A percentile compares a stretch with the other conserved stretches of the same genome.
Evolutionary conservation across 2,329 filamentous ascomycete species (phyloP).

Genomic region (Tolypocladium album): DNA sequence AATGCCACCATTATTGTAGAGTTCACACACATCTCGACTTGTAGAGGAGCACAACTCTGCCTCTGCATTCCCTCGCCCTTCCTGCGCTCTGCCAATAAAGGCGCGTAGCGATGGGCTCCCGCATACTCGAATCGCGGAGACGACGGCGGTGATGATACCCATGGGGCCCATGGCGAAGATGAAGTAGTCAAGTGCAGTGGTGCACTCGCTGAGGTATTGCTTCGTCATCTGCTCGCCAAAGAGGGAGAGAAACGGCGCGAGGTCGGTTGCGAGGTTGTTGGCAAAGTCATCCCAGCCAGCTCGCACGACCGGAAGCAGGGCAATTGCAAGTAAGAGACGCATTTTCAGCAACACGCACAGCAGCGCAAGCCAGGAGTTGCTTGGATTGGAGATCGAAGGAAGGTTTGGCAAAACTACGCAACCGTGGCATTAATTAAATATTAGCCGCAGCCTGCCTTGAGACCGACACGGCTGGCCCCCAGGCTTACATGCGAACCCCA

Average conservation of each 20-base stretch:
- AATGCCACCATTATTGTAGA: slow-evolving; percentile 21
- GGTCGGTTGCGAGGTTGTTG: slow-evolving; percentile 23
- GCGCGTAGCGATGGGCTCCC: slow-evolving; percentile 20
- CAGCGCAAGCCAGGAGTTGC: too few species aligned
- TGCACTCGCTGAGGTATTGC: slow-evolving; percentile 24
- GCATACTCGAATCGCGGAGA: slow-evolving; percentile 20
- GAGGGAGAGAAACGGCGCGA: slow-evolving; percentile 21
- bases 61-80: slow-evolving; percentile 21
- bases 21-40: slow-evolving; percentile 25
- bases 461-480: too few species aligned
- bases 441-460: too few species aligned
- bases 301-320: neutral
- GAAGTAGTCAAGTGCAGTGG: slow-evolving; percentile 16
- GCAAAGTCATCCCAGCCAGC: slow-evolving; percentile 13
- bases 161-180: slow-evolving; percentile 23
- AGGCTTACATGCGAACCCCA: too few species aligned
- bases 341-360: too few species aligned
- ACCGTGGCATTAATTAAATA: too few species aligned
- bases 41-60: slow-evolving; percentile 30
- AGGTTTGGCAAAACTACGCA: too few species aligned
- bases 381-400: too few species aligned
- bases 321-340: neutral
- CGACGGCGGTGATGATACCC: slow-evolving; percentile 27
- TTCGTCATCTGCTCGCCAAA: slow-evolving; percentile 26
- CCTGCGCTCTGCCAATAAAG: slow-evolving; percentile 26